Evolutionary conservation across 1,284 basidiomycete genomes (phyloP).

Genomic region (Moesziomyces parantarcticus): DNA sequence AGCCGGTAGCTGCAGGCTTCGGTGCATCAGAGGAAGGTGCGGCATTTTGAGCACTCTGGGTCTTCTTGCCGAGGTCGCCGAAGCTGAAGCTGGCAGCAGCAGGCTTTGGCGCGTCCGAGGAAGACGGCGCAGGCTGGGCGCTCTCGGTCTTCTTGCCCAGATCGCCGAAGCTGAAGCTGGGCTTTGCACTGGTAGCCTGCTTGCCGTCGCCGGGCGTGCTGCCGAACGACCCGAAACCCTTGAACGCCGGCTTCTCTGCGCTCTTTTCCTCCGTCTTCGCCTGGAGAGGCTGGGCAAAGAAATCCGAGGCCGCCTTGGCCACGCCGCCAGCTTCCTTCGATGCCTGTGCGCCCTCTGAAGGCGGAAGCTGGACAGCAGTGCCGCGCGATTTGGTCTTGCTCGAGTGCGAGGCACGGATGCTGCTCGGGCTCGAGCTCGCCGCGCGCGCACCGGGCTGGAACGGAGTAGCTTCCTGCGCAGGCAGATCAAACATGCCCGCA

Average conservation of each 20-base stretch:
- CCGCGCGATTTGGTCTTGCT: constrained; percentile 30
- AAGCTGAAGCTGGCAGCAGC: constrained; percentile 18
- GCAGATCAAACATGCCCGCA: constrained; percentile 41
- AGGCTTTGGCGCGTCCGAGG: constrained; percentile 1
- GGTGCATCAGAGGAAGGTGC: not conserved
- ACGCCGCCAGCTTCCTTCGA: not conserved
- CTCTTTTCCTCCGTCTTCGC: constrained; percentile 15
- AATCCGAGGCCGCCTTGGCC: constrained; percentile 28
- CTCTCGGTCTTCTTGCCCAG: constrained; percentile 11
- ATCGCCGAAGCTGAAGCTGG: constrained; percentile 26
- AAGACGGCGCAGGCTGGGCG: not conserved
- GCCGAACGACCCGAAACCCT: constrained; percentile 30
- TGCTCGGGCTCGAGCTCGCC: constrained; percentile 31
- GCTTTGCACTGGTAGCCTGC: constrained; percentile 10
- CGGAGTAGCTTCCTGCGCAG: constrained; percentile 19
- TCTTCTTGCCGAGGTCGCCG: constrained; percentile 19
- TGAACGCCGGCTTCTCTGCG: constrained; percentile 7
- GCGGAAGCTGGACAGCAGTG: constrained; percentile 25
- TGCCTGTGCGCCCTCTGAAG: constrained; percentile 9
- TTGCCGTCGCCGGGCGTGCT: constrained; percentile 2
- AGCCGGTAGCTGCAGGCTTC: constrained; percentile 7
- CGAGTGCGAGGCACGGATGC: constrained; percentile 13
- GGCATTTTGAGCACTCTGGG: not conserved
- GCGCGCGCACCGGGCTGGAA: constrained; percentile 44
- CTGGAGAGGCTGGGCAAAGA: constrained; percentile 26